Evolutionary conservation across 2,329 filamentous ascomycete species (phyloP).

Genomic region (Claviceps pazoutovae): DNA sequence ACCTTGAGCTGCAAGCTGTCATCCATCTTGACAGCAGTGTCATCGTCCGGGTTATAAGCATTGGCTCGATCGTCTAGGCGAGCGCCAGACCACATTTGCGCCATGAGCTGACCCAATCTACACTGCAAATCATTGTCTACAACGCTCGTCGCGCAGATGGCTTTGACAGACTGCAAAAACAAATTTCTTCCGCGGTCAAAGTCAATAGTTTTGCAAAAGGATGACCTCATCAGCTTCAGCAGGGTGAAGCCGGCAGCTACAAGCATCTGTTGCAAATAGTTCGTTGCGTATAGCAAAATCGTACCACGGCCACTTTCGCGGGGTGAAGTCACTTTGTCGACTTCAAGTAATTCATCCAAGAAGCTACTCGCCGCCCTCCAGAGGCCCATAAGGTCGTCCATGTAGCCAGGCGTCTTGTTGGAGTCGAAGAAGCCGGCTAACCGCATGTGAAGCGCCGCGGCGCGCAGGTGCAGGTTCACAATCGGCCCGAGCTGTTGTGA

Average conservation of each 20-base stretch:
- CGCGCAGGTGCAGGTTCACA: conserved; percentile 53
- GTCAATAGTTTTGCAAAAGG: conserved; percentile 60
- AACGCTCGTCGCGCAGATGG: conserved; percentile 59
- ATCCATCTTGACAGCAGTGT: conserved; percentile 40
- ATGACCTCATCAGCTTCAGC: conserved; percentile 64
- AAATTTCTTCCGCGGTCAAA: conserved; percentile 51
- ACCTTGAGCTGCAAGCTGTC: conserved; percentile 67
- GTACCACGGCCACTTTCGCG: conserved; percentile 33
- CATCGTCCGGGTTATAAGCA: conserved; percentile 34
- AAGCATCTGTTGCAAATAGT: conserved; percentile 75
- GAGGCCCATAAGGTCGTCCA: conserved; percentile 60
- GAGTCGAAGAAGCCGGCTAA: conserved; percentile 73
- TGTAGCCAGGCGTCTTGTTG: conserved; percentile 54
- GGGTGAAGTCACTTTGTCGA: conserved; percentile 33
- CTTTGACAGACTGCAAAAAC: conserved; percentile 57
- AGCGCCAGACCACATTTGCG: conserved; percentile 72
- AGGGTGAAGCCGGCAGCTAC: conserved; percentile 68
- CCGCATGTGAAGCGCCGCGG: conserved; percentile 61
- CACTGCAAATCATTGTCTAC: conserved; percentile 67
- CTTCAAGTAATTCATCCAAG: conserved; percentile 48
- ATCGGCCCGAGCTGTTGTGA: conserved; percentile 44
- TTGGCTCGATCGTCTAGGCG: conserved; percentile 35
- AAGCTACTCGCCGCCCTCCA: conserved; percentile 60
- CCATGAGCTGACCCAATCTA: conserved; percentile 71
- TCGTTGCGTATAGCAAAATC: conserved; percentile 52